phyloP scores from a whole-genome alignment of 768 basidiomycete genomes.

The Leccinellum luteum region DNA sequence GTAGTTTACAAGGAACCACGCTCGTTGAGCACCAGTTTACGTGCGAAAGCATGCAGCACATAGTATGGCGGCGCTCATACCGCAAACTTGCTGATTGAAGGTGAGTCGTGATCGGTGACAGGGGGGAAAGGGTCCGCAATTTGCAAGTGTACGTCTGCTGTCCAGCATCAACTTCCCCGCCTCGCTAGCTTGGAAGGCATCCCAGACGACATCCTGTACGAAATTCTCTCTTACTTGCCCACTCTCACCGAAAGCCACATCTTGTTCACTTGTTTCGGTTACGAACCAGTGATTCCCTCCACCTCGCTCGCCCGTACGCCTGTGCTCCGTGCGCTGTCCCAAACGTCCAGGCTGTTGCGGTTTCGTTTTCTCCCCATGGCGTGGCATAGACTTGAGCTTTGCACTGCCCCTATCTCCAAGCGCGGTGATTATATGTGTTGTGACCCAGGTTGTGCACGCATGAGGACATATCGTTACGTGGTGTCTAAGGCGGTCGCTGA shows the following conservation, averaged over 20 bases:
- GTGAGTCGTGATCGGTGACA: too few relatives aligned
- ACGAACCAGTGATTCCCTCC: neutral
- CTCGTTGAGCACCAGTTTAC: too few relatives aligned
- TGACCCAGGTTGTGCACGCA: neutral
- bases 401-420: neutral
- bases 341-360: slow-evolving; percentile 8
- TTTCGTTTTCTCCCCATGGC: slow-evolving; percentile 14
- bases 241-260: neutral
- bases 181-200: slow-evolving; percentile 6
- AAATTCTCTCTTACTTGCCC: slow-evolving; percentile 12
- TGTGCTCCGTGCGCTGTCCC: slow-evolving; percentile 5
- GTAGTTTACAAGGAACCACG: neutral
- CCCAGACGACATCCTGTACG: slow-evolving; percentile 10
- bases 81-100: too few relatives aligned
- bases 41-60: neutral
- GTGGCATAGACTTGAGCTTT: slow-evolving; percentile 10
- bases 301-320: neutral
- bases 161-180: too few relatives aligned
- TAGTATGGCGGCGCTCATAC: too few relatives aligned
- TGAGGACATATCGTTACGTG: neutral
- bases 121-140: too few relatives aligned
- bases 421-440: neutral
- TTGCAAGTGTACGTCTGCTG: too few relatives aligned
- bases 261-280: neutral
- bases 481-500: neutral